Base-by-base conservation (phyloP, 208 protist genomes). In the Leishmania arabica region DNA sequence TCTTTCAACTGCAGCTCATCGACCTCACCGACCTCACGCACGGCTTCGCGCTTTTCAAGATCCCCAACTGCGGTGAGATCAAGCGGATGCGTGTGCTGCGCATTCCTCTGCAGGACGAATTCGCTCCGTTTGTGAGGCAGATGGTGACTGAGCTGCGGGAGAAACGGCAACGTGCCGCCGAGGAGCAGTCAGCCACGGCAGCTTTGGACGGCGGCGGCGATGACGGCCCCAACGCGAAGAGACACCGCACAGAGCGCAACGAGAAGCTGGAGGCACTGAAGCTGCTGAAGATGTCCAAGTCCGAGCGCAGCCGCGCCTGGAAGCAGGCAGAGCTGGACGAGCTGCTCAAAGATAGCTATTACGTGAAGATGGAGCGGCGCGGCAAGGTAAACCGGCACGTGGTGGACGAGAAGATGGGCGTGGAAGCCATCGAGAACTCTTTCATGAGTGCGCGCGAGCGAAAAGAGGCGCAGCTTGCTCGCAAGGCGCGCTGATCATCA, bases 1-100 rank as follows among this genome's bases (percentile, higher is more conserved):
- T 99, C 82, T 98, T 99, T 83, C 92, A 95, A 75, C 88, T 98
- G 53, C 90, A 95, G 84, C 86, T 89, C 34, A 93, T 99, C 81
- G 98, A 99, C 79, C 86, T 99, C 34, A 95, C 94, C 37, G 94
- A 98, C 73, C 93, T 99, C 49, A 97, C 97, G 42, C 93, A 98
- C 83, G 90, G 92, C 49, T 99, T 99, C 83, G 97, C 84, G 15
- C 89, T 99, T 15, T 95, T 97, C 75, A 96, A 92, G 83, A 87
- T 98, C 17, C 97, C 97, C 19, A 98, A 84, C 81, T 97, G 95
- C 78, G 93, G 94, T 45, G 95, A 98, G 80, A 97, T 98, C 73
- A 89, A 90, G 77, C 89, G 93, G 49, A 97, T 98, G 93, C 88
- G 81, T 31, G 82, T 95, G 21, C 78, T 97, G 45, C 81, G 75